A percentile compares a stretch with the other conserved stretches of the same genome.
Evolutionary conservation across 2,329 filamentous ascomycete genomes (phyloP).

Genomic region (Didymella pomorum): DNA sequence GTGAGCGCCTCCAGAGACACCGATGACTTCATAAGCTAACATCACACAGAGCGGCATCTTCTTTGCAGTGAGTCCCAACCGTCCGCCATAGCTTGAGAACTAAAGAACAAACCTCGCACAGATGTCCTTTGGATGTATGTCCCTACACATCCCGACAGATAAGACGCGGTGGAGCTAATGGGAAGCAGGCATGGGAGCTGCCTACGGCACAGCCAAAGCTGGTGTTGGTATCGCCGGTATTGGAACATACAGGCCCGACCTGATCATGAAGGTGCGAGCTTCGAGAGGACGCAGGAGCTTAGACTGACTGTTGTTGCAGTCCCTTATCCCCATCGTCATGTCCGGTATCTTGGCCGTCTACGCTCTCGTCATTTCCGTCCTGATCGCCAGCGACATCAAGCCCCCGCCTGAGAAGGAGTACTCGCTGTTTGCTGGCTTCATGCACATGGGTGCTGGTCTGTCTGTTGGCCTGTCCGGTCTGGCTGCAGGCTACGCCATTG

Average conservation of each 20-base stretch:
- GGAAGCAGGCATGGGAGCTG: conserved; percentile 71
- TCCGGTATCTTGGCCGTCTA: conserved; percentile 99
- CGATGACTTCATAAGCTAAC: conserved; percentile 50
- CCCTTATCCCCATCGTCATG: conserved; percentile 91
- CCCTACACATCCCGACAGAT: conserved; percentile 5
- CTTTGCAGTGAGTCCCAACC: conserved; percentile 62
- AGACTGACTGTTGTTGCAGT: conserved; percentile 60
- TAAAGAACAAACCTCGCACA: conserved; percentile 39
- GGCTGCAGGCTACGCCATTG: conserved; percentile 72
- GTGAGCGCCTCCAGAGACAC: conserved; percentile 59
- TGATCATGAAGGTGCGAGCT: conserved; percentile 82
- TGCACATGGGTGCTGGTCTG: conserved; percentile 90
- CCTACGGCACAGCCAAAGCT: conserved; percentile 87
- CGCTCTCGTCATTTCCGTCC: conserved; percentile 92
- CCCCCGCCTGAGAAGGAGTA: conserved; percentile 74
- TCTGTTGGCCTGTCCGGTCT: conserved; percentile 67
- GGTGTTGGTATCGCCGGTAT: conserved; percentile 88
- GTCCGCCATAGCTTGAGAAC: conserved; percentile 23
- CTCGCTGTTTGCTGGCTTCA: conserved; percentile 88
- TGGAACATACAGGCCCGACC: conserved; percentile 82
- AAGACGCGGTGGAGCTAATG: conserved; percentile 30
- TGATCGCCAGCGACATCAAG: conserved; percentile 89
- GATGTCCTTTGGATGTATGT: conserved; percentile 85
- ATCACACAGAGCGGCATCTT: conserved; percentile 73
- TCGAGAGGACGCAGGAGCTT: conserved; percentile 7